A percentile compares a stretch with the other conserved stretches of the same genome.
These are phyloP conservation scores for Trametes coccinea DNA, from an alignment of 768 basidiomycete species.

Conservation along the genomic window DNA sequence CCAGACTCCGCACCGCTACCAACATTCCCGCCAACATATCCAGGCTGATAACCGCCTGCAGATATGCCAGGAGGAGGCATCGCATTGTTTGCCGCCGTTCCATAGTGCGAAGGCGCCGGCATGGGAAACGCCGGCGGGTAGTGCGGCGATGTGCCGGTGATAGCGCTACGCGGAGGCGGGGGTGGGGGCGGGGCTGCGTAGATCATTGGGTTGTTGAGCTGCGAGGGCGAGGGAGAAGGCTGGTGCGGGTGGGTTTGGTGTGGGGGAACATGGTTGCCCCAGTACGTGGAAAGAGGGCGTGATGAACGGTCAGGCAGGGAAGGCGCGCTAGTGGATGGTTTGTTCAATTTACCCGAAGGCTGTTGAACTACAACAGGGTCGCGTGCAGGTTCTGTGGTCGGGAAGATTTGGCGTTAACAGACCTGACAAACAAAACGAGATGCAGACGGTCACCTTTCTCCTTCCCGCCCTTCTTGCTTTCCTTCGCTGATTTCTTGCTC, in stretches of 20 bases:
- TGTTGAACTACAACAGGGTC: not conserved
- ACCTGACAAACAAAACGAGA: not conserved
- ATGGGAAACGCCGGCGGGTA: conserved; percentile 9
- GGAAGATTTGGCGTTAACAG: not conserved
- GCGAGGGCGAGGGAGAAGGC: conserved; percentile 45
- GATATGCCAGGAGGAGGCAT: not conserved
- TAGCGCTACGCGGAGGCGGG: not conserved
- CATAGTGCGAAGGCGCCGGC: conserved; percentile 1
- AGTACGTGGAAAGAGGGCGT: not conserved
- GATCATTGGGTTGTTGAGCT: conserved; percentile 42
- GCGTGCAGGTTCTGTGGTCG: not conserved
- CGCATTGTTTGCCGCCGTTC: conserved; percentile 2
- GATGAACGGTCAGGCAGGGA: not conserved
- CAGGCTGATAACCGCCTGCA: not conserved
- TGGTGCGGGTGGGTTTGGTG: conserved; percentile 40
- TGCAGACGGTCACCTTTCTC: conserved; percentile 15
- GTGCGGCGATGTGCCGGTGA: not conserved
- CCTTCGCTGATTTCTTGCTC: conserved; percentile 32
- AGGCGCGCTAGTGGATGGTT: too few relatives aligned
- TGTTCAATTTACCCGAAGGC: not conserved
- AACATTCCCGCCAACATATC: not conserved
- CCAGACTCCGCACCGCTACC: not conserved
- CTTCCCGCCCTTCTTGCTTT: conserved; percentile 38
- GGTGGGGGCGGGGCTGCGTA: conserved; percentile 39
- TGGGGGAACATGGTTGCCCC: conserved; percentile 29